A percentile compares a stretch with the other conserved stretches of the same genome.
These are phyloP conservation scores for Aspergillus carbonarius DNA, from an alignment of 2,329 filamentous ascomycete genomes.

Conservation along the genomic window DNA sequence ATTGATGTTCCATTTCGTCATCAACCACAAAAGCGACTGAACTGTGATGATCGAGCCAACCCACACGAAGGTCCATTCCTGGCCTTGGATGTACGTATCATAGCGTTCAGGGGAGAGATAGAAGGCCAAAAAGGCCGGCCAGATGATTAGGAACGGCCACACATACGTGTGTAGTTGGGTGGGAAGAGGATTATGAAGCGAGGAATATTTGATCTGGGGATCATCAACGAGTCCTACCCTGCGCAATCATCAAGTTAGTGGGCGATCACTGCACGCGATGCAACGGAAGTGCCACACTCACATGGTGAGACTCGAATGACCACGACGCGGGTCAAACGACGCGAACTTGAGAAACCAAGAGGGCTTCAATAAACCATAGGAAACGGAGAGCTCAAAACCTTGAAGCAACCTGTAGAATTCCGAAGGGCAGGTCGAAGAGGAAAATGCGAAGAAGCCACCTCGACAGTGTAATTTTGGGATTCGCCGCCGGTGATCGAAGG, in stretches of 20 bases:
- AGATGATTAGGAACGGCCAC: conserved; percentile 88
- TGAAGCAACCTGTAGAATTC: background rate
- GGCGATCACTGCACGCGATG: conserved; percentile 12
- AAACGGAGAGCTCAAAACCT: conserved; percentile 11
- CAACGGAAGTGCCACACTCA: conserved; percentile 19
- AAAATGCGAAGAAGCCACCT: conserved; percentile 28
- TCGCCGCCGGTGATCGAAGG: conserved; percentile 20
- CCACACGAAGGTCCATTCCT: conserved; percentile 98
- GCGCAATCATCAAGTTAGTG: conserved; percentile 12
- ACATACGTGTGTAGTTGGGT: conserved; percentile 81
- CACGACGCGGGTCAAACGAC: conserved; percentile 29
- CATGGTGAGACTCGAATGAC: conserved; percentile 36
- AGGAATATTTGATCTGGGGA: conserved; percentile 81
- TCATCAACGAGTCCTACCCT: conserved; percentile 88
- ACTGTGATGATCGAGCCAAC: conserved; percentile 80
- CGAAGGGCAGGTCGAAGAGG: conserved; percentile 2
- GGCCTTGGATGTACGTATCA: conserved; percentile 84
- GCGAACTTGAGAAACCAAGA: conserved; percentile 10
- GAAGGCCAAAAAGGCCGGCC: conserved; percentile 86
- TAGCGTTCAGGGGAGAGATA: conserved; percentile 84
- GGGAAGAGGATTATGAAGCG: conserved; percentile 83
- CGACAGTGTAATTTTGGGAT: conserved; percentile 26
- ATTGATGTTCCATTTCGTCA: conserved; percentile 96
- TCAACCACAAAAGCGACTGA: conserved; percentile 89
- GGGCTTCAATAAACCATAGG: conserved; percentile 28